A percentile compares a stretch with the other conserved stretches of the same genome.
phyloP scores from a whole-genome alignment of 2,329 filamentous ascomycete species.

The Beauveria bassiana region DNA sequence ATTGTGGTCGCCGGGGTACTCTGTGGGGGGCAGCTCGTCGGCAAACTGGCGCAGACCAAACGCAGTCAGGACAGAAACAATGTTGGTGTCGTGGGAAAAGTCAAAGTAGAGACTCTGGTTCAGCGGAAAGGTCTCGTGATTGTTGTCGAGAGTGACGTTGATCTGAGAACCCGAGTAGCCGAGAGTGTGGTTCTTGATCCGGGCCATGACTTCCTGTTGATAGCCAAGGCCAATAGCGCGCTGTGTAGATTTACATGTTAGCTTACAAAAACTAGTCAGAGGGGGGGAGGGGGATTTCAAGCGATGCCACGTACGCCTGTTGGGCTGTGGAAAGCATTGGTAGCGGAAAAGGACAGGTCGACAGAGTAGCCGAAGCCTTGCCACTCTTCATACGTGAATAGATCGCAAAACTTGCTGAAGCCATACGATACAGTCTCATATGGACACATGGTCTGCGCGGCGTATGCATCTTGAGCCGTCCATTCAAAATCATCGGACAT shows the following conservation, averaged over 20 bases:
- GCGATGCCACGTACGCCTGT: slow-evolving; percentile 41
- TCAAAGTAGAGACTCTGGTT: slow-evolving; percentile 70
- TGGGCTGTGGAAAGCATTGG: slow-evolving; percentile 55
- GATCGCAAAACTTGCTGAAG: slow-evolving; percentile 64
- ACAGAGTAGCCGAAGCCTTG: slow-evolving; percentile 62
- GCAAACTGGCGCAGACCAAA: slow-evolving; percentile 66
- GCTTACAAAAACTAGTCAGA: not conserved
- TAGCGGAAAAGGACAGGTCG: slow-evolving; percentile 58
- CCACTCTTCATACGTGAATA: slow-evolving; percentile 74
- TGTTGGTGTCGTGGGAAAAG: slow-evolving; percentile 72
- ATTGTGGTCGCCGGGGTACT: slow-evolving; percentile 49
- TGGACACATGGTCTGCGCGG: slow-evolving; percentile 64
- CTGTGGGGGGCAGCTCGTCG: slow-evolving; percentile 46
- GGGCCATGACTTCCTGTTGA: slow-evolving; percentile 64
- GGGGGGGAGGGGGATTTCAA: not conserved
- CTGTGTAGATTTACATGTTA: slow-evolving; percentile 18
- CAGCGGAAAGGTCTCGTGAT: slow-evolving; percentile 60
- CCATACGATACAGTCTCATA: slow-evolving; percentile 74
- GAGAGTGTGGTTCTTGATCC: slow-evolving; percentile 59
- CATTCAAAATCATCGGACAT: slow-evolving; percentile 54
- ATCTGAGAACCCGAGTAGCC: slow-evolving; percentile 51
- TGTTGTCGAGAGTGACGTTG: slow-evolving; percentile 65
- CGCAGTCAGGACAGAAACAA: slow-evolving; percentile 60
- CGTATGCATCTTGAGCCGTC: slow-evolving; percentile 55
- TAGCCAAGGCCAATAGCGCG: slow-evolving; percentile 67